A percentile compares a stretch with the other conserved stretches of the same genome.
Evolutionary conservation across 805 yeast genomes (phyloP).

Genomic region (Ogataea allantospora): DNA sequence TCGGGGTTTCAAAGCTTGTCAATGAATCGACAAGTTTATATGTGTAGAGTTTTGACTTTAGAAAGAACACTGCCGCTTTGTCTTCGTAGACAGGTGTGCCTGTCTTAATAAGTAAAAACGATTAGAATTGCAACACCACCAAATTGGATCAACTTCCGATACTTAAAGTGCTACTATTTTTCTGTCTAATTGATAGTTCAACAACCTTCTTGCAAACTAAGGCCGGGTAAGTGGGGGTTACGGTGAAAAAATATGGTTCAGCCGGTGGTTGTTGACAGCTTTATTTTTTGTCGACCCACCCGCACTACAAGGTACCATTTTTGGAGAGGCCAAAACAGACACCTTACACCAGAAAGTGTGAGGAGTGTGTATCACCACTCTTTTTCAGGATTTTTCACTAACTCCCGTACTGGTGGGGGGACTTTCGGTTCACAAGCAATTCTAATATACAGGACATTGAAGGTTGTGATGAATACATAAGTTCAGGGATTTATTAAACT

Average conservation of each 20-base stretch:
- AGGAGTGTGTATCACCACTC: too few relatives aligned
- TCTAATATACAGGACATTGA: too few relatives aligned
- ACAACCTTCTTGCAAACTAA: constrained; percentile 1
- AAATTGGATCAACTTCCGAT: constrained; percentile 8
- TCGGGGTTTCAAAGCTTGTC: not conserved
- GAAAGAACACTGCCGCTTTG: constrained; percentile 6
- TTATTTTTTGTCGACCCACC: too few relatives aligned
- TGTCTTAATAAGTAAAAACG: not conserved
- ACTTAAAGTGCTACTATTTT: constrained; percentile 6
- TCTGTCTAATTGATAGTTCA: constrained; percentile 10
- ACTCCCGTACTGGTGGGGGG: too few relatives aligned
- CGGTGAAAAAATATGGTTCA: constrained; percentile 1
- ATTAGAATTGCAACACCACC: constrained; percentile 1
- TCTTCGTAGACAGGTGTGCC: constrained; percentile 8
- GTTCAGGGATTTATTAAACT: too few relatives aligned
- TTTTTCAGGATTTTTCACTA: too few relatives aligned
- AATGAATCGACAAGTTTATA: constrained; percentile 1
- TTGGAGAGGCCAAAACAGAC: too few relatives aligned
- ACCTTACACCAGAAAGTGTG: too few relatives aligned
- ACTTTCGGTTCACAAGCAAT: too few relatives aligned
- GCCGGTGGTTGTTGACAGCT: too few relatives aligned
- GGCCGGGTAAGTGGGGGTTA: constrained; percentile 10
- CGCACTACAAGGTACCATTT: too few relatives aligned
- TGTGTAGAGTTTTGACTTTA: not conserved
- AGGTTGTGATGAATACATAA: too few relatives aligned